Evolutionary conservation across 2,329 filamentous ascomycete genomes (phyloP), one percentile per base, ranked within the genome.

Genomic region (Onygena corvina): DNA sequence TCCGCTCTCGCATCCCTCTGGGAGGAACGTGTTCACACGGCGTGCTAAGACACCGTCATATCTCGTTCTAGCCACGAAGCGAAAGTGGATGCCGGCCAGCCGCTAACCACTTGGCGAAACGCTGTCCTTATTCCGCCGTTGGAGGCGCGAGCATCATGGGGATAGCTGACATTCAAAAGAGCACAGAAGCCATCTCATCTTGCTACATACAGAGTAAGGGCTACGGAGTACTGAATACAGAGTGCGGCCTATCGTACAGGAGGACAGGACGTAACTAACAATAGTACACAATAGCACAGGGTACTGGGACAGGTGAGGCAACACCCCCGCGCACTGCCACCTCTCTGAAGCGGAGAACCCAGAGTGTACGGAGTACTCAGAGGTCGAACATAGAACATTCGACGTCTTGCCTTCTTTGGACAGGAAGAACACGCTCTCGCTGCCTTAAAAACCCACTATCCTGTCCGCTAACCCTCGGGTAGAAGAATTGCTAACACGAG

Each of bases 61-160:
- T 21, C 18, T 23, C 36, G 36, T 40, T 40, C 20, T 23, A n/a
- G 35, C 36, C 9, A 40, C 25, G 20, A 21, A 21, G n/a, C 16
- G 20, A 4, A 23, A 21, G 36, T 40, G 36, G 36, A 40, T 18
- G 36, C 36, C 36, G 23, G 35, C 18, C 16, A 38, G 35, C 35
- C 35, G 16, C 36, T 40, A 40, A 40, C 36, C 11, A 40, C 36
- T 40, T 40, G 36, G 36, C 36, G 36, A 40, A 40, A 40, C 12
- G 18, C 36, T 11, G 20, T 40, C 11, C 25, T 21, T 3, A 20
- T 36, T 9, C 7, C 34, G 14, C 12, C 4, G 34, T n/a, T 36
- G 34, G 14, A 20, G 14, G 34, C 14, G 34, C n/a, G n/a, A n/a
- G n/a, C n/a, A n/a, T n/a, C n/a, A n/a, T n/a, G n/a, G n/a, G n/a